A percentile compares a stretch with the other conserved stretches of the same genome.
These are phyloP conservation scores for Microcyclosporella mali DNA, from an alignment of 2,329 filamentous ascomycete genomes.

Conservation along the genomic window DNA sequence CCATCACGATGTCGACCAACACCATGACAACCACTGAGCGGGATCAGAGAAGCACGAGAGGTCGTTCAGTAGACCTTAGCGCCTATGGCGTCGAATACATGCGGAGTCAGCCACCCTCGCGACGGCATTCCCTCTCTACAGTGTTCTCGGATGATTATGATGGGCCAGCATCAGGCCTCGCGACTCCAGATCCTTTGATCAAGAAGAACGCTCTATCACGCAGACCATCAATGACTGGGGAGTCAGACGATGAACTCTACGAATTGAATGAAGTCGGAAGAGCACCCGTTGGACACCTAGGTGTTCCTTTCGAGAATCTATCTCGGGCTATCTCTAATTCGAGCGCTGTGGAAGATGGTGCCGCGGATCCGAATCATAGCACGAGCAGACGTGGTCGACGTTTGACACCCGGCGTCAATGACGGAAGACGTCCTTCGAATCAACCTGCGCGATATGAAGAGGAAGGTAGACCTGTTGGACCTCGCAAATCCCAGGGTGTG, in stretches of 20 bases:
- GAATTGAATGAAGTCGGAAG: slow-evolving; percentile 5
- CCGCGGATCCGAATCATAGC: slow-evolving; percentile 4
- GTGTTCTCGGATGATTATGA: slow-evolving; percentile 10
- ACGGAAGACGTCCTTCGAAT: slow-evolving; percentile 11
- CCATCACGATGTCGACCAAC: slow-evolving; percentile 1
- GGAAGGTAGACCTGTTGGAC: slow-evolving; percentile 4
- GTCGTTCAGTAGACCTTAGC: slow-evolving; percentile 9
- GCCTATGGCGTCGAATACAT: slow-evolving; percentile 13
- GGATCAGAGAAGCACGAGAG: background rate
- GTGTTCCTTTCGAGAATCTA: slow-evolving; percentile 17
- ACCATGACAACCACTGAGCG: background rate
- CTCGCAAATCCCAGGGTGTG: slow-evolving; percentile 16
- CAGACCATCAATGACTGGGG: slow-evolving; percentile 7
- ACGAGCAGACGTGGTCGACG: slow-evolving; percentile 8
- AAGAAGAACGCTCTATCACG: slow-evolving; percentile 10
- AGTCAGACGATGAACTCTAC: slow-evolving; percentile 9
- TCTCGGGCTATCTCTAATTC: slow-evolving; percentile 11
- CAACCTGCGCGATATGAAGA: slow-evolving; percentile 8
- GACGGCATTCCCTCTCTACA: slow-evolving; percentile 7
- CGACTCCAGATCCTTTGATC: slow-evolving; percentile 12
- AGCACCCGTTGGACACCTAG: slow-evolving; percentile 12
- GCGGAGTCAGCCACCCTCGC: slow-evolving; percentile 6
- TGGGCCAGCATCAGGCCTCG: slow-evolving; percentile 8
- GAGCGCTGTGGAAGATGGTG: slow-evolving; percentile 6
- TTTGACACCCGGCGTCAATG: slow-evolving; percentile 7